These are phyloP conservation scores for Ambrosia artemisiifolia DNA, from an alignment of 129 eudicot species.

Conservation along the genomic window DNA sequence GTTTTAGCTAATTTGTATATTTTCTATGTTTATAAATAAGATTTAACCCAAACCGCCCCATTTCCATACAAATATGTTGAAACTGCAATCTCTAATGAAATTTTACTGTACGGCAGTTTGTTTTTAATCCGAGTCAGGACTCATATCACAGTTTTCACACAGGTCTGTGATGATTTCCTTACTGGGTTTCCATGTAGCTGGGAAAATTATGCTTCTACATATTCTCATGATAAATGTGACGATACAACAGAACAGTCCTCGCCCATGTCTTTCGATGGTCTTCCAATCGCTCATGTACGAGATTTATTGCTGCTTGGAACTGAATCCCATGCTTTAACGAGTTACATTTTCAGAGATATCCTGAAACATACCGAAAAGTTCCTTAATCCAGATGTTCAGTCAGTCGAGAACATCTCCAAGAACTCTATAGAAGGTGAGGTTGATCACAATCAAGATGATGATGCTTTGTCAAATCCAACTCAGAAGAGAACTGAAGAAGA, in stretches of 20 bases:
- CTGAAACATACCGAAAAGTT: slow-evolving; percentile 9
- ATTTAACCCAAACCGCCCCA: background rate
- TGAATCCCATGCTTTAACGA: slow-evolving; percentile 16
- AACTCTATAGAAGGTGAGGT: background rate
- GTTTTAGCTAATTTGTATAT: background rate
- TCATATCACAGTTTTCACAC: slow-evolving; percentile 14
- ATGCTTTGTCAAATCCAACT: slow-evolving; percentile 12
- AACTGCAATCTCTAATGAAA: background rate
- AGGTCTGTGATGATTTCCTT: slow-evolving; percentile 51
- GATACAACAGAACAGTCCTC: background rate
- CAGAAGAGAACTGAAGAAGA: slow-evolving; percentile 1
- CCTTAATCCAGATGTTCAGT: slow-evolving; percentile 7
- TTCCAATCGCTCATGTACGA: slow-evolving; percentile 35
- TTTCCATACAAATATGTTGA: background rate
- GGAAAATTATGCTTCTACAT: slow-evolving; percentile 46
- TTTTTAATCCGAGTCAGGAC: background rate
- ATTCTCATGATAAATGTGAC: slow-evolving; percentile 17
- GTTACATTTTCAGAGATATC: slow-evolving; percentile 24
- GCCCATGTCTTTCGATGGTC: slow-evolving; percentile 29
- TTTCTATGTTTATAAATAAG: background rate
- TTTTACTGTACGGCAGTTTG: background rate
- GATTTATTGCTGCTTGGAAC: slow-evolving; percentile 43
- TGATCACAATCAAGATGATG: background rate
- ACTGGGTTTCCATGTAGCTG: slow-evolving; percentile 62
- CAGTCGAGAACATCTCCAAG: background rate